Percentiles rank a stretch among this genome's conserved stretches.
phyloP scores from a whole-genome alignment of 108 stramenopile genomes.

The Nitzschia sp. region DNA sequence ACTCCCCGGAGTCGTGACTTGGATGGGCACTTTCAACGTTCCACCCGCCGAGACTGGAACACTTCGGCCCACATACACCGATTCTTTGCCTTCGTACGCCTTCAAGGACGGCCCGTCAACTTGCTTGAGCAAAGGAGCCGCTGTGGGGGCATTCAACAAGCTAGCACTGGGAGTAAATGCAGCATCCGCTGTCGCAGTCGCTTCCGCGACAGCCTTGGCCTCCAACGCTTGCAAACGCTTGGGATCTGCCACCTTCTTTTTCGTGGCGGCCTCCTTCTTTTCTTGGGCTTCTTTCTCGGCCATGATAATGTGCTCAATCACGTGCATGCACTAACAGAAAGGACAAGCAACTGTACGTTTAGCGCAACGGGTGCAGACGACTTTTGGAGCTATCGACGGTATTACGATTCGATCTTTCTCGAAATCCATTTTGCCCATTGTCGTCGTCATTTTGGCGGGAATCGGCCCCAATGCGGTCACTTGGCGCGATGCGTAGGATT shows the following conservation, averaged over 20 bases:
- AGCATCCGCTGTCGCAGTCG: slow-evolving; percentile 75
- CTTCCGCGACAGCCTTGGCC: slow-evolving; percentile 81
- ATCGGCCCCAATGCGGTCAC: too few relatives aligned
- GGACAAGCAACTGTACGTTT: too few relatives aligned
- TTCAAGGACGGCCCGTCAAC: slow-evolving; percentile 78
- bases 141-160: slow-evolving; percentile 55
- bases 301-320: slow-evolving; percentile 16
- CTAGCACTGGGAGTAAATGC: slow-evolving; percentile 66
- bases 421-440: too few relatives aligned
- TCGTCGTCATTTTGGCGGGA: too few relatives aligned
- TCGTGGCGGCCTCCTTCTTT: background rate
- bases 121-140: slow-evolving; percentile 57
- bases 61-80: slow-evolving; percentile 70
- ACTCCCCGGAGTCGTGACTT: slow-evolving; percentile 70
- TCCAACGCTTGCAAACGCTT: slow-evolving; percentile 48
- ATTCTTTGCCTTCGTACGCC: slow-evolving; percentile 48
- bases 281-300: slow-evolving; percentile 14
- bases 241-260: background rate
- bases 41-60: slow-evolving; percentile 76
- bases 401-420: too few relatives aligned
- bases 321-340: slow-evolving; percentile 12
- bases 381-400: too few relatives aligned
- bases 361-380: too few relatives aligned
- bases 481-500: too few relatives aligned
- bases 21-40: slow-evolving; percentile 77